Evolutionary conservation across 2,329 filamentous ascomycete genomes (phyloP).

Genomic region (Fusarium oligoseptatum): DNA sequence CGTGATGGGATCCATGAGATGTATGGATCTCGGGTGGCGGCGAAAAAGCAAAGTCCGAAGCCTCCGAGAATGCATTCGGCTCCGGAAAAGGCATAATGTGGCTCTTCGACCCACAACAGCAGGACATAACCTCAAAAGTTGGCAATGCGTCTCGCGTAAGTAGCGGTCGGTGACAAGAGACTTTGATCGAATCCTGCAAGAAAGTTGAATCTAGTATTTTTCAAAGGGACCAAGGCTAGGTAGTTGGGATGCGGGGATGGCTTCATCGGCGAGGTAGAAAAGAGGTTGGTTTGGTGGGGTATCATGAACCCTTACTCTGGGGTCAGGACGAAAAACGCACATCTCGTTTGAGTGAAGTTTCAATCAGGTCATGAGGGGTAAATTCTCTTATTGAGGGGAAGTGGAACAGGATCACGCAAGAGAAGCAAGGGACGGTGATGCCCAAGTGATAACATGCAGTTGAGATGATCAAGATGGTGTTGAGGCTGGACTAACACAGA

Average conservation of each 20-base stretch:
- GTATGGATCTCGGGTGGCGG: slow-evolving; percentile 2
- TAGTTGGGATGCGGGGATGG: slow-evolving; percentile 1
- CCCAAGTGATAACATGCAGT: background rate
- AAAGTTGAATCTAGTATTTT: background rate
- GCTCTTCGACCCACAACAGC: slow-evolving; percentile 5
- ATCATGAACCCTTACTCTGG: slow-evolving; percentile 25
- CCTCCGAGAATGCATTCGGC: slow-evolving; percentile 4
- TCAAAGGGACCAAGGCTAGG: background rate
- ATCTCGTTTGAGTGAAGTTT: slow-evolving; percentile 13
- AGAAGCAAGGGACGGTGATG: background rate
- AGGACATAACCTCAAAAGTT: slow-evolving; percentile 17
- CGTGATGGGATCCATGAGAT: background rate
- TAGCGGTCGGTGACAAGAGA: slow-evolving; percentile 3
- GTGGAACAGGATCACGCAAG: background rate
- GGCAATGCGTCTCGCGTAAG: slow-evolving; percentile 13
- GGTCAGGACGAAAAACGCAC: background rate
- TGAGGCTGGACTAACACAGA: background rate
- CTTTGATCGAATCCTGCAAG: slow-evolving; percentile 19
- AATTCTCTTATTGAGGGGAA: background rate
- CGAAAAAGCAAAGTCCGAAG: slow-evolving; percentile 9
- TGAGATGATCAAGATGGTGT: background rate
- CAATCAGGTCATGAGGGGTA: background rate
- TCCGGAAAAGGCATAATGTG: slow-evolving; percentile 12
- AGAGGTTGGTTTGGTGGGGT: slow-evolving; percentile 30
- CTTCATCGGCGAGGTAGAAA: background rate